Conservation (phyloP, 2,329 filamentous ascomycete species). For the Hymenoscyphus albidus region DNA sequence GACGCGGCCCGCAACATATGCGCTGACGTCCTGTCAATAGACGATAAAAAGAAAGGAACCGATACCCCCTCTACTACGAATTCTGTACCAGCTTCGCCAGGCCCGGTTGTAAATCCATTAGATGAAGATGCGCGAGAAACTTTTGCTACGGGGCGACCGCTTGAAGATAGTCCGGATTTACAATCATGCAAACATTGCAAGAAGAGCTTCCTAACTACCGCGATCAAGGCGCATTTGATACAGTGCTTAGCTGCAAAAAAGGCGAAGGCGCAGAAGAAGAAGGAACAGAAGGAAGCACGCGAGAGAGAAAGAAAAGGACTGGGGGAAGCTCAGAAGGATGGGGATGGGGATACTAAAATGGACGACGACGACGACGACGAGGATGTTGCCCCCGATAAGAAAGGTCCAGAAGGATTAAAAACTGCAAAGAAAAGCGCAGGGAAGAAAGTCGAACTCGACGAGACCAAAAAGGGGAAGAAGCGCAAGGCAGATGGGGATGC, state of each 20-base stretch:
- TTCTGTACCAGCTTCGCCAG: conserved; percentile 44
- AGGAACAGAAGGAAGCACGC: conserved; percentile 35
- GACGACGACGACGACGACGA: conserved; percentile 41
- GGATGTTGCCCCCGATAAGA: conserved; percentile 40
- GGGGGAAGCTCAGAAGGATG: conserved; percentile 32
- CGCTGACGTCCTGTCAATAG: conserved; percentile 31
- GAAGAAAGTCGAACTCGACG: conserved; percentile 59
- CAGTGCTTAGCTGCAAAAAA: conserved; percentile 68
- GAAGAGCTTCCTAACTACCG: conserved; percentile 73
- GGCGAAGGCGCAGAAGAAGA: conserved; percentile 35
- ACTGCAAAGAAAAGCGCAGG: conserved; percentile 61
- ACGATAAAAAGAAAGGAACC: conserved; percentile 53
- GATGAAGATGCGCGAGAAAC: conserved; percentile 73
- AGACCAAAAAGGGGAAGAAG: conserved; percentile 66
- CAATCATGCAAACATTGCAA: conserved; percentile 94
- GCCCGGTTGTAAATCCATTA: conserved; percentile 61
- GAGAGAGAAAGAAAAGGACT: conserved; percentile 43
- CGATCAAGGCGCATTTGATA: conserved; percentile 74
- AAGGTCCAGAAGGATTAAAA: conserved; percentile 36
- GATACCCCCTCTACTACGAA: conserved; percentile 39
- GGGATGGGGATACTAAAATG: conserved; percentile 34
- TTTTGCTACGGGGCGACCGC: conserved; percentile 75
- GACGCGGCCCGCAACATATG: background rate
- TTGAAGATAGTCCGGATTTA: conserved; percentile 75
- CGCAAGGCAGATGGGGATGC: conserved; percentile 70